Evolutionary conservation across 192 early-diverging fungal species (phyloP), one percentile per base, ranked within the genome.

Genomic region (Kappamyces sp.): DNA sequence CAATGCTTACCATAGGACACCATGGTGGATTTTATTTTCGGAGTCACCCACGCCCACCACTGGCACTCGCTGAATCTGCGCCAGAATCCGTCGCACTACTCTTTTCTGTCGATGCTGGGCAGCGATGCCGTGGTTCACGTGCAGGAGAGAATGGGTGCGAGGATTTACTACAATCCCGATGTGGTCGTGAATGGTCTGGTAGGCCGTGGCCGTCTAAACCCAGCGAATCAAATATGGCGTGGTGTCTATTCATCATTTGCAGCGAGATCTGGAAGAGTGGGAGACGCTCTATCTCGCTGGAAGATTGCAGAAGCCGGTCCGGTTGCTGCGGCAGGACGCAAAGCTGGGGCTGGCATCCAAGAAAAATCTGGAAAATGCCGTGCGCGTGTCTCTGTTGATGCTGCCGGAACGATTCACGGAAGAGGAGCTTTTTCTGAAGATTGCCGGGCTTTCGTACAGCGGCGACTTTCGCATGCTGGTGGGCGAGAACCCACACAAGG

Each of bases 1-100:
- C 6, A 78, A 75, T 22, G 22, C 22, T 22, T 22, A 22, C 22
- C 22, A 22, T 68, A 76, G 51, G 71, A 86, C 49, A 90, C 93
- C 0, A 91, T 96, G 89, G 79, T 98, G 0, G 96, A 99, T 73
- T 81, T 93, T 55, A 86, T 99, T 9, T 92, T 99, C 76, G 96
- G 84, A 9, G 96, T 99, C 14, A 84, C 86, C 4, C 89, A 99
- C 68, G 86, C 94, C 9, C 84, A 88, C 57, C 92, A 95, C 66
- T 99, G 96, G 96, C 96, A 99, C 59, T 89, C 88, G 30, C 76
- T 96, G 47, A 99, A 99, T 67, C 76, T 98, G 37, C 77, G 86
- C n/a, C 91, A 93, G 67, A 83, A 96, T 71, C 84, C 84, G 14
- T 66, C 81, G 37, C 94, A 99, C 65, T 99, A 99, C 69, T 94